A percentile compares a stretch with the other conserved stretches of the same genome.
These are phyloP conservation scores for Porogramme epimiltina DNA, from an alignment of 1,284 basidiomycete species.

Conservation along the genomic window DNA sequence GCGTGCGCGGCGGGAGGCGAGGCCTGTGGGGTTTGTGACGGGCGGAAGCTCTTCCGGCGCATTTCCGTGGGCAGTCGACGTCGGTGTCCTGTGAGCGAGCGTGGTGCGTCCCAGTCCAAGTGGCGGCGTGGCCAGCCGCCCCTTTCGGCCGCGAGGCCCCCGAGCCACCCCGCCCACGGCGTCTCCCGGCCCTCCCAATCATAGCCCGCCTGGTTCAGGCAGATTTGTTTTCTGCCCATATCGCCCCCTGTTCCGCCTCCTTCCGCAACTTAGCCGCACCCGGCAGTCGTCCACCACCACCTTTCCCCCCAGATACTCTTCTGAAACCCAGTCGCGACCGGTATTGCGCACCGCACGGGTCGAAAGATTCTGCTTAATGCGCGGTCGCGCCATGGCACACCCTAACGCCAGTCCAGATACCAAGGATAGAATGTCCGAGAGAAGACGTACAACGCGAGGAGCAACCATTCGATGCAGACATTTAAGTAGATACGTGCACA, in stretches of 20 bases:
- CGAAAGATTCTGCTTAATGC: too few species aligned
- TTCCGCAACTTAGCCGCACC: not conserved
- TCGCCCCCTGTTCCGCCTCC: not conserved
- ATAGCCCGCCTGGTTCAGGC: slow-evolving; percentile 1
- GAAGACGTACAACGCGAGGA: not conserved
- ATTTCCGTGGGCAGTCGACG: slow-evolving; percentile 6
- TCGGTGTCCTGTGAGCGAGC: not conserved
- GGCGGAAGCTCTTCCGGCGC: slow-evolving; percentile 7
- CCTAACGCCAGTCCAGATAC: slow-evolving; percentile 1
- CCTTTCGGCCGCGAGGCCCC: slow-evolving; percentile 3
- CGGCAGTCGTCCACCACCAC: too few species aligned
- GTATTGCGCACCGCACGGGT: too few species aligned
- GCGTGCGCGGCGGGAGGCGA: not conserved
- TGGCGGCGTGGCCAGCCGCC: too few species aligned
- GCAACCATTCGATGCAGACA: too few species aligned
- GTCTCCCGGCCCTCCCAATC: slow-evolving; percentile 9
- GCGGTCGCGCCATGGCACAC: too few species aligned
- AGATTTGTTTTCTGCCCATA: not conserved
- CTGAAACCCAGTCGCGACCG: too few species aligned
- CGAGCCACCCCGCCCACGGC: slow-evolving; percentile 3
- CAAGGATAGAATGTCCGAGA: not conserved
- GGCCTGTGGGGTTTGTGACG: not conserved
- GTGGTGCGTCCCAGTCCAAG: too few species aligned
- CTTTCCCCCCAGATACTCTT: too few species aligned
- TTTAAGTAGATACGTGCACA: too few species aligned